Base-by-base conservation (phyloP, 2,329 filamentous ascomycete genomes). In the Epichloe gansuensis region DNA sequence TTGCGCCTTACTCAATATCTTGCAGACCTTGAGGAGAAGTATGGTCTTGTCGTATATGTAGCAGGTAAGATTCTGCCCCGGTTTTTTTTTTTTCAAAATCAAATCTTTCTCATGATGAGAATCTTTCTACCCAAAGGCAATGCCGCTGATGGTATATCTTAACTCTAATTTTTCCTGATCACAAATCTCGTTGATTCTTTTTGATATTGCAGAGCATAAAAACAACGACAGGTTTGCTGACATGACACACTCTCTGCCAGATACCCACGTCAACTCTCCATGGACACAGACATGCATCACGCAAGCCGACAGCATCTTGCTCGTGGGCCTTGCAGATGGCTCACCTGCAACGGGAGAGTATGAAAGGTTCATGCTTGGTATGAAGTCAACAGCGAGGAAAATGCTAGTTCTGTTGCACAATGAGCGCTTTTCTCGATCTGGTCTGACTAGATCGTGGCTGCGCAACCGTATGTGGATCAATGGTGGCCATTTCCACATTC, bases 221-320 rank as follows among this genome's bases (percentile, higher is more conserved):
- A 38, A 42, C 7, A 15, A 12, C 15, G 38, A 38, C 28, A 37
- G 31, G 5, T 51, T 53, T 55, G 59, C 67, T 72, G 63, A 69
- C 57, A 54, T 51, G n/a, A 34, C 21, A 34, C 31, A 2, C 2
- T 8, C 21, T 8, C 37, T 25, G 38, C 35, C 48, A 85, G 93
- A 98, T 67, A 98, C 94, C 4, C 95, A 84, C 55, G 93, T 97
- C 61, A 97, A 95, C 61, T 89, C 94, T 2, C 91, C 91, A 0
- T 98, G 93, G 93, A 98, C 94, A 0, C 90, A 96, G 63, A 97
- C 93, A 0, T 98, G 94, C 66, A 96, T 98, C 58, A 86, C 86
- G 15, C 93, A 98, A 68, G 93, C 93, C 2, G 93, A 98, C 68
- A 96, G 91, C 60, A 96, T 98, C 57, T 76, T 98, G 7, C 76